These are phyloP conservation scores for Erythrobasidium hasegawianum DNA, from an alignment of 1,284 basidiomycete genomes.

Conservation along the genomic window DNA sequence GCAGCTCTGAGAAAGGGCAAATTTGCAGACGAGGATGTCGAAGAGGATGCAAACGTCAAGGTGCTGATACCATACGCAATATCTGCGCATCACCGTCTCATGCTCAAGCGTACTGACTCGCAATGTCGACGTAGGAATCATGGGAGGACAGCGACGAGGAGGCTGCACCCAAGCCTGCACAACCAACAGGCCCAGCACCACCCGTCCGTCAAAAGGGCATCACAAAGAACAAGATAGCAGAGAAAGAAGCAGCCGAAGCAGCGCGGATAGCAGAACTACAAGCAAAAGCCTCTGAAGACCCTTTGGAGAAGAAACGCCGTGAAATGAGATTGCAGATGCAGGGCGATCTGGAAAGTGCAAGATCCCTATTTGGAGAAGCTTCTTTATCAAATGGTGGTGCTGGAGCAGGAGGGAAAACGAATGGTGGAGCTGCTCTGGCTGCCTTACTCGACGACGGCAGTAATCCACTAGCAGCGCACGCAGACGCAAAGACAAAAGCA, in stretches of 20 bases:
- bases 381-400: slow-evolving; percentile 36
- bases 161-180: slow-evolving; percentile 54
- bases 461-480: slow-evolving; percentile 58
- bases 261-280: slow-evolving; percentile 46
- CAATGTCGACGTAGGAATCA: too few species aligned
- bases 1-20: slow-evolving; percentile 56
- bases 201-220: slow-evolving; percentile 74
- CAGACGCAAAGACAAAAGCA: slow-evolving; percentile 77
- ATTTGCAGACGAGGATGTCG: slow-evolving; percentile 78
- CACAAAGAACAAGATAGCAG: slow-evolving; percentile 79
- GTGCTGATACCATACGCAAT: too few species aligned
- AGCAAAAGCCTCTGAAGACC: slow-evolving; percentile 61
- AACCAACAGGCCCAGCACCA: slow-evolving; percentile 45
- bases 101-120: too few species aligned
- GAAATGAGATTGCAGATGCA: slow-evolving; percentile 70
- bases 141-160: slow-evolving; percentile 76
- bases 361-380: slow-evolving; percentile 70
- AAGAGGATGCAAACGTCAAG: slow-evolving; percentile 59
- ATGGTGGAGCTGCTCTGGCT: neutral
- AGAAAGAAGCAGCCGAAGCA: slow-evolving; percentile 68
- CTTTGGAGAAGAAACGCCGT: slow-evolving; percentile 67
- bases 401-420: neutral
- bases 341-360: slow-evolving; percentile 76
- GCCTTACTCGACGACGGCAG: slow-evolving; percentile 5
- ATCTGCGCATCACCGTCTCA: too few species aligned